Percentiles rank a stretch among this genome's conserved stretches.
These are phyloP conservation scores for Trichoderma gamsii DNA, from an alignment of 495 filamentous ascomycete species.

Conservation along the genomic window DNA sequence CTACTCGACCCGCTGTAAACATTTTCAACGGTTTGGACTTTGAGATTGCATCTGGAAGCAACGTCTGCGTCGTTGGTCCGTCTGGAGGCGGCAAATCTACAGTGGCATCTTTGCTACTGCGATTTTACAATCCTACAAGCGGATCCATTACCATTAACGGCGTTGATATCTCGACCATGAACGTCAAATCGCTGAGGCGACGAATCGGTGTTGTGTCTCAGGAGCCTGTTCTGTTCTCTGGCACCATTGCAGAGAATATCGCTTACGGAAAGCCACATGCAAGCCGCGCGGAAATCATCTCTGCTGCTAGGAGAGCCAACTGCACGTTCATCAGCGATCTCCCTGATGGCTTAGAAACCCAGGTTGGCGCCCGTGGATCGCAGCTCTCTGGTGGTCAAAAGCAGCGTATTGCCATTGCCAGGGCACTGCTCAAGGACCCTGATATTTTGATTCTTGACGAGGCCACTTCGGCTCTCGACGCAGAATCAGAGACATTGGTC, in stretches of 20 bases:
- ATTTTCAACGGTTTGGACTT: constrained; percentile 90
- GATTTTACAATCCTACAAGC: constrained; percentile 79
- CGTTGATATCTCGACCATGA: constrained; percentile 76
- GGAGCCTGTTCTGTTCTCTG: constrained; percentile 93
- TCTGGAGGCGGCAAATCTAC: constrained; percentile 94
- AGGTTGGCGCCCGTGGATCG: constrained; percentile 85
- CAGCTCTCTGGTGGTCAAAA: constrained; percentile 96
- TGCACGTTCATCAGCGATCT: constrained; percentile 96
- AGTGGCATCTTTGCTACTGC: constrained; percentile 76
- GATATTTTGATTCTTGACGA: constrained; percentile 97
- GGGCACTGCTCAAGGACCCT: constrained; percentile 89
- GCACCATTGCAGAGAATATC: constrained; percentile 94
- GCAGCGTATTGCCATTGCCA: constrained; percentile 93
- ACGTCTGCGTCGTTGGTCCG: constrained; percentile 93
- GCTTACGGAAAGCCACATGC: constrained; percentile 83
- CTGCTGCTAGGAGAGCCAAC: constrained; percentile 88
- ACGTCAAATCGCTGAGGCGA: constrained; percentile 87
- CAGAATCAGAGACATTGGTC: constrained; percentile 94
- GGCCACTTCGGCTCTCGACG: constrained; percentile 87
- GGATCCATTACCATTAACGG: constrained; percentile 82
- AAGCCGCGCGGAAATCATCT: constrained; percentile 70
- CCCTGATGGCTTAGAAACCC: constrained; percentile 90
- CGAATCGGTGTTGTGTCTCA: constrained; percentile 94
- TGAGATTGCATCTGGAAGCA: constrained; percentile 83
- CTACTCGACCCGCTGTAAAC: constrained; percentile 78